phyloP scores from a whole-genome alignment of 2,329 filamentous ascomycete genomes.

The Aspergillus texensis region DNA sequence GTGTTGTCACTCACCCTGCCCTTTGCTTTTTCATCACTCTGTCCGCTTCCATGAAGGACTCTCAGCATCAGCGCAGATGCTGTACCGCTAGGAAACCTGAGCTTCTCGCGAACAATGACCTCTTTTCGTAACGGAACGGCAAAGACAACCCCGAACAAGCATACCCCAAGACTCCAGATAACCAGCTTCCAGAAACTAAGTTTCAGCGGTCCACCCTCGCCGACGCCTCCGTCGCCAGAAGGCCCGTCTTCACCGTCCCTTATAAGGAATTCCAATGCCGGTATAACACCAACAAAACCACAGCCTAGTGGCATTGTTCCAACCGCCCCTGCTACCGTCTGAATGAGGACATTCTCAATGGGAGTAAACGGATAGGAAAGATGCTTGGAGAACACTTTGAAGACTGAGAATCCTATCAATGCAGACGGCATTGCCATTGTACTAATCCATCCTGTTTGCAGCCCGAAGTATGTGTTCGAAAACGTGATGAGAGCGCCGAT shows the following conservation, averaged over 20 bases:
- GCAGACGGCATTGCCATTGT: conserved; percentile 98
- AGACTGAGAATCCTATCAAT: conserved; percentile 91
- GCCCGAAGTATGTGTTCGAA: conserved; percentile 98
- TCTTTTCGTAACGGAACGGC: conserved; percentile 87
- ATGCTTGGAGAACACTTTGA: conserved; percentile 74
- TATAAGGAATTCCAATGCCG: conserved; percentile 85
- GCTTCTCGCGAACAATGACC: conserved; percentile 87
- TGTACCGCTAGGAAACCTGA: conserved; percentile 94
- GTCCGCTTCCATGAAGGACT: conserved; percentile 72
- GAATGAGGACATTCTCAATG: conserved; percentile 94
- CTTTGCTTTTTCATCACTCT: conserved; percentile 46
- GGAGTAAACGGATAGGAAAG: conserved; percentile 83
- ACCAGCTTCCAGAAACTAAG: conserved; percentile 77
- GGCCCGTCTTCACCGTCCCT: conserved; percentile 77
- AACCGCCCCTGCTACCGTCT: conserved; percentile 92
- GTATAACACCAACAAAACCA: conserved; percentile 92
- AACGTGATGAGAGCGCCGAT: conserved; percentile 93
- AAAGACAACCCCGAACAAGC: conserved; percentile 96
- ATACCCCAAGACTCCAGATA: conserved; percentile 88
- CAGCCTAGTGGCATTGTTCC: conserved; percentile 96
- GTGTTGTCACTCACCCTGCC: conserved; percentile 18
- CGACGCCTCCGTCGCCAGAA: conserved; percentile 67
- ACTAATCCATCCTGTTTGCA: conserved; percentile 82
- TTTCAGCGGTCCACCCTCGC: conserved; percentile 76
- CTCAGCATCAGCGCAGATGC: conserved; percentile 92